Conservation (phyloP, 1,284 basidiomycete genomes). For the Cutaneotrichosporon sp. region DNA sequence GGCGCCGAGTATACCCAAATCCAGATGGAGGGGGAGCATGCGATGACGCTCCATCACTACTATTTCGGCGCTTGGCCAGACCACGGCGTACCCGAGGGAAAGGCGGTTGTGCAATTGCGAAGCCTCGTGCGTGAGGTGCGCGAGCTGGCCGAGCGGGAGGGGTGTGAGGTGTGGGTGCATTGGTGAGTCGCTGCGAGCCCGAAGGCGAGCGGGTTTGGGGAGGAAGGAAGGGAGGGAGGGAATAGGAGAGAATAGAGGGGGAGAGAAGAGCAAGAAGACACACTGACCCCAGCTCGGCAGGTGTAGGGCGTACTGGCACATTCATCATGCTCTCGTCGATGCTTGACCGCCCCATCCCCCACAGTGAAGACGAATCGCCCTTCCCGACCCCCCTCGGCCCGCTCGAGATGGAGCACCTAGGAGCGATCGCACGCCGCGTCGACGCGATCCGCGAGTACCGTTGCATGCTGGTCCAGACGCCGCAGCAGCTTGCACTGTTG, state of each 20-base stretch:
- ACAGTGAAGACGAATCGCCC: neutral
- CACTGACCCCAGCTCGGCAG: slow-evolving; percentile 40
- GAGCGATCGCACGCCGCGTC: slow-evolving; percentile 35
- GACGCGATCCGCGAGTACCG: slow-evolving; percentile 44
- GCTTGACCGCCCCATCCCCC: slow-evolving; percentile 15
- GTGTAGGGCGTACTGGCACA: slow-evolving; percentile 47
- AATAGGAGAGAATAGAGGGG: neutral
- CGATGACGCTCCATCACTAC: slow-evolving; percentile 39
- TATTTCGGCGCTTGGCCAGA: slow-evolving; percentile 49
- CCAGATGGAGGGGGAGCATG: slow-evolving; percentile 8
- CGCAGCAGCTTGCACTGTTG: slow-evolving; percentile 39
- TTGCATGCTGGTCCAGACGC: slow-evolving; percentile 40
- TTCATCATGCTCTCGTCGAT: slow-evolving; percentile 46
- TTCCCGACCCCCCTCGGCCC: slow-evolving; percentile 30
- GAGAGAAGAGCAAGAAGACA: too few species aligned
- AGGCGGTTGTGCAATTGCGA: slow-evolving; percentile 31
- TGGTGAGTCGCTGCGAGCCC: slow-evolving; percentile 35
- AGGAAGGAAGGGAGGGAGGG: neutral
- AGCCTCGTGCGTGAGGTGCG: slow-evolving; percentile 32
- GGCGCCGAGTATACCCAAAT: slow-evolving; percentile 26
- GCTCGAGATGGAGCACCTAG: slow-evolving; percentile 23
- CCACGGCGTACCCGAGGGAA: slow-evolving; percentile 44
- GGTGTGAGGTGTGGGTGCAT: slow-evolving; percentile 51
- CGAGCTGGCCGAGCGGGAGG: slow-evolving; percentile 19
- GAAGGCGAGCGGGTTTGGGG: too few species aligned